Conservation (phyloP, 768 basidiomycete species). For the Suillus subalutaceus region DNA sequence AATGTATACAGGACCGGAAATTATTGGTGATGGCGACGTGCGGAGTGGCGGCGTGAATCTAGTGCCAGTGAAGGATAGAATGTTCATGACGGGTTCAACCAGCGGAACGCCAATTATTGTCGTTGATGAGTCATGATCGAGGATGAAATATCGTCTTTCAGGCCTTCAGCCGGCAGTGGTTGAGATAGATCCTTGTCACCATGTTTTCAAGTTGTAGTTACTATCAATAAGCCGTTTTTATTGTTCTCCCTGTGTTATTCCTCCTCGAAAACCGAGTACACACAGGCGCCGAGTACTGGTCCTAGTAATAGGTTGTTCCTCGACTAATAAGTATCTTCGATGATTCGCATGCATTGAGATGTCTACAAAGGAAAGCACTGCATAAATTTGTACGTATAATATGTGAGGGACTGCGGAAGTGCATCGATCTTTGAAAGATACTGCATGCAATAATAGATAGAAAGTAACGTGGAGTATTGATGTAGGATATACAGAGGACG, state of each 20-base stretch:
- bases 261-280: neutral
- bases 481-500: neutral
- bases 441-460: neutral
- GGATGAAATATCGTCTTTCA: too few relatives aligned
- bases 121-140: too few relatives aligned
- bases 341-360: too few relatives aligned
- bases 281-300: too few relatives aligned
- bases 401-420: neutral
- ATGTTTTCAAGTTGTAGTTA: neutral
- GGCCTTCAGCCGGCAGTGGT: too few relatives aligned
- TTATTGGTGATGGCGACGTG: neutral
- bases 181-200: too few relatives aligned
- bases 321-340: too few relatives aligned
- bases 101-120: too few relatives aligned
- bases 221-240: neutral
- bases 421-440: neutral
- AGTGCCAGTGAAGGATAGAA: too few relatives aligned
- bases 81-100: too few relatives aligned
- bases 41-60: neutral
- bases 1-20: too few relatives aligned
- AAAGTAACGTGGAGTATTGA: neutral
- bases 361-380: neutral
- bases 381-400: neutral
- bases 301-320: too few relatives aligned
- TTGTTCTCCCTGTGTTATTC: neutral